phyloP scores from a whole-genome alignment of 805 yeast genomes.

The Wickerhamiella galacta region DNA sequence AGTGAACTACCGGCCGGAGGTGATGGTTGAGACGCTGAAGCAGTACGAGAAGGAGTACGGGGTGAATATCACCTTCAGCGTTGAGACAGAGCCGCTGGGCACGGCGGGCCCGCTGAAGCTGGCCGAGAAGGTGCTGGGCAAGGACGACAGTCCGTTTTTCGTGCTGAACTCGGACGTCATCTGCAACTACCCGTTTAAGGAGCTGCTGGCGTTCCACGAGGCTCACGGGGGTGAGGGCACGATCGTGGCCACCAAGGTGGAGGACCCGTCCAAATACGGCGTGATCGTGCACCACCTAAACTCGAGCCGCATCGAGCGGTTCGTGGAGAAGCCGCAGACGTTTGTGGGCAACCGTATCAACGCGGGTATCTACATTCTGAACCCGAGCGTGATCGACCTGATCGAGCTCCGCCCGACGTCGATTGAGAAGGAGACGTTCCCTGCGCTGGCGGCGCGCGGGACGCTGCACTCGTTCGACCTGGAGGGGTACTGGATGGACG shows the following conservation, averaged over 20 bases:
- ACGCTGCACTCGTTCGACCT: conserved; percentile 87
- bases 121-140: conserved; percentile 83
- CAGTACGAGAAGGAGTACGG: conserved; percentile 92
- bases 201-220: conserved; percentile 81
- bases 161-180: conserved; percentile 97
- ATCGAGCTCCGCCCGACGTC: conserved; percentile 98
- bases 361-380: conserved; percentile 95
- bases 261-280: conserved; percentile 98
- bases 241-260: conserved; percentile 98
- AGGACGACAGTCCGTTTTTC: conserved; percentile 92
- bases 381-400: conserved; percentile 92
- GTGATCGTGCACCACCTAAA: conserved; percentile 95
- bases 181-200: conserved; percentile 94
- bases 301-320: conserved; percentile 91
- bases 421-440: conserved; percentile 99
- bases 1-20: conserved; percentile 98
- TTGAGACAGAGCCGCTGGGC: conserved; percentile 98
- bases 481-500: conserved; percentile 99
- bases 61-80: conserved; percentile 88
- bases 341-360: conserved; percentile 99
- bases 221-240: conserved; percentile 97
- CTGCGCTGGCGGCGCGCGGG: conserved; percentile 76
- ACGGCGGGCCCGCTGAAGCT: conserved; percentile 98
- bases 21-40: conserved; percentile 88
- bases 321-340: conserved; percentile 98